Percentiles rank a stretch among this genome's conserved stretches.
Conservation (phyloP, 2,329 filamentous ascomycete genomes). For the Ceratocystis papillata region DNA sequence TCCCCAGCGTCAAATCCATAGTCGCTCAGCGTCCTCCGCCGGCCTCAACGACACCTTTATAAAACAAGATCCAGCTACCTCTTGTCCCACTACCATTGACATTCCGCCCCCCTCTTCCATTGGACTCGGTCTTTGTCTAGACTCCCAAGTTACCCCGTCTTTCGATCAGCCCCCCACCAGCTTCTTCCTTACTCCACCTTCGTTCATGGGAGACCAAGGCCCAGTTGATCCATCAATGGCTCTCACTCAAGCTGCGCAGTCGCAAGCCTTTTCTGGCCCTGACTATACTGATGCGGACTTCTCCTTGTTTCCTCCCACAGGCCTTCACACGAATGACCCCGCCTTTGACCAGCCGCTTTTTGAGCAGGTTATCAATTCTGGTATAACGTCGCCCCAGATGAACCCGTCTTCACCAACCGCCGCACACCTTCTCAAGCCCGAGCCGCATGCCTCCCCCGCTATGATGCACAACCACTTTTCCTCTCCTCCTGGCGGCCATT, state of each 20-base stretch:
- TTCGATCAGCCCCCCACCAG: slow-evolving; percentile 30
- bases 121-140: slow-evolving; percentile 49
- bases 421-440: slow-evolving; percentile 44
- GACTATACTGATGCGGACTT: slow-evolving; percentile 48
- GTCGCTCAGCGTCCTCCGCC: slow-evolving; percentile 52
- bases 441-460: slow-evolving; percentile 43
- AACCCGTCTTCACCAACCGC: slow-evolving; percentile 46
- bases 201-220: slow-evolving; percentile 37
- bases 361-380: slow-evolving; percentile 37
- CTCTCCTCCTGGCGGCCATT: slow-evolving; percentile 40
- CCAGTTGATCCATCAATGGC: slow-evolving; percentile 33
- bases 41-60: slow-evolving; percentile 52
- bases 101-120: slow-evolving; percentile 39
- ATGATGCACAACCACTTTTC: slow-evolving; percentile 48
- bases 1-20: slow-evolving; percentile 33
- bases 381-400: slow-evolving; percentile 45
- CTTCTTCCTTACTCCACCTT: slow-evolving; percentile 35
- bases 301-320: slow-evolving; percentile 47
- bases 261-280: slow-evolving; percentile 31
- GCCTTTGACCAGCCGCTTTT: slow-evolving; percentile 55
- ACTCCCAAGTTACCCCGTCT: slow-evolving; percentile 31
- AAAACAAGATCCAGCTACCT: slow-evolving; percentile 38
- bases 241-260: slow-evolving; percentile 34
- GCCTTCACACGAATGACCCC: slow-evolving; percentile 40
- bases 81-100: slow-evolving; percentile 46